Conservation (phyloP, 495 filamentous ascomycete species). For the Xylaria scruposa region DNA sequence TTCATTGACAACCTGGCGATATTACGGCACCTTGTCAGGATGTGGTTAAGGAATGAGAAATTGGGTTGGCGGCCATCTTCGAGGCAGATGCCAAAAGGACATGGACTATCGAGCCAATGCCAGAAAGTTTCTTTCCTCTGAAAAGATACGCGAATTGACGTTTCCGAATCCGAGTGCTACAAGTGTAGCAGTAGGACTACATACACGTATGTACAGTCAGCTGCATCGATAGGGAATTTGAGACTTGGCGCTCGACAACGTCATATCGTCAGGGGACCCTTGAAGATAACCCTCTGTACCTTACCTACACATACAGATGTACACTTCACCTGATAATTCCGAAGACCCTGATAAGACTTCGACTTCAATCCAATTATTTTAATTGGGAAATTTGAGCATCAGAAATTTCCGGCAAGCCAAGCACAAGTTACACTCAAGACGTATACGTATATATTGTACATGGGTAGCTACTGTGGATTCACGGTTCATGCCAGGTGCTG, state of each 20-base stretch:
- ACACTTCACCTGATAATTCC: neutral
- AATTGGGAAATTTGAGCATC: neutral
- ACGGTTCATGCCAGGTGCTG: neutral
- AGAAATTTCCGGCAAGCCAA: neutral
- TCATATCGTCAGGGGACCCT: slow-evolving; percentile 3
- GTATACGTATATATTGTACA: neutral
- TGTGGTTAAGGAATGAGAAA: neutral
- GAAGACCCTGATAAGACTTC: neutral
- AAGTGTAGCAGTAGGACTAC: too few relatives aligned
- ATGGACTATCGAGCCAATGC: neutral
- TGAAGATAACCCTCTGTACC: neutral
- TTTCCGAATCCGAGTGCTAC: neutral
- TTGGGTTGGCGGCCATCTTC: neutral
- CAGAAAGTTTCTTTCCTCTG: neutral
- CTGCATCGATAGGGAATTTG: slow-evolving; percentile 6
- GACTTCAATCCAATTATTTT: neutral
- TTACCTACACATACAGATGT: neutral
- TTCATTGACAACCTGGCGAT: neutral
- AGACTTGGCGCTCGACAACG: slow-evolving; percentile 11
- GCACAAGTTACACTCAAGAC: neutral
- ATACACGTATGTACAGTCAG: neutral
- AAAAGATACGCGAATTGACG: neutral
- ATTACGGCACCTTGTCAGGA: neutral
- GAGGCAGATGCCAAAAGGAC: neutral
- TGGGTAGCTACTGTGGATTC: neutral